Base-by-base conservation (phyloP, 768 basidiomycete genomes). In the Mycena kentingensis region DNA sequence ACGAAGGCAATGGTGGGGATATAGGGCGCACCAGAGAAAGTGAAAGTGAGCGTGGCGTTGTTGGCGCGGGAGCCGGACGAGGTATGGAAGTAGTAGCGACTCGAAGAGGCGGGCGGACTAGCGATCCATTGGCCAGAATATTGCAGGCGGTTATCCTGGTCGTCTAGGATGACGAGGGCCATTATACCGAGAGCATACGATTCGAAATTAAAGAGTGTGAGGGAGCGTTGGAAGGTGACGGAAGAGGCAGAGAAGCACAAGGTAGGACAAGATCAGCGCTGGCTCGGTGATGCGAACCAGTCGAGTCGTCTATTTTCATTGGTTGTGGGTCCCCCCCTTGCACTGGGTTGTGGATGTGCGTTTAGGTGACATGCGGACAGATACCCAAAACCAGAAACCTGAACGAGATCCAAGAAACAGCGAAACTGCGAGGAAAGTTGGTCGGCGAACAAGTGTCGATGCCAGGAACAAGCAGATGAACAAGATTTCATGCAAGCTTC, bases 21-120 rank as follows among this genome's bases (percentile, higher is more conserved):
- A 24, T 2, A 13, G 16, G 2, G 50, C 59, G 34, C 51, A 64
- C 64, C 64, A 28, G 60, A 49, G 41, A 65, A 65, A 0, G 48
- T 19, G 45, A 64, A 65, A 5, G 60, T 42, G 57, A 61, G 50
- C 12, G 55, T 57, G 24, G 63, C 60, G 6, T 53, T 58, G 3
- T 51, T 32, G 31, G 32, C 55, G 24, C 52, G 57, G n/a, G 62
- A 55, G 16, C 58, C 51, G 36, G 58, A 49, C 15, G 59, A 39
- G 4, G 63, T 63, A 38, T 62, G 59, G 43, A 54, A 49, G 37
- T 61, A 65, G 57, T 64, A 8, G 28, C 19, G 24, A 16, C 5
- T 21, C 19, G 51, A n/a, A n/a, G n/a, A n/a, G n/a, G n/a, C n/a
- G n/a, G n/a, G 39, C 16, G 49, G 51, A 10, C 54, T 54, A 34